A percentile compares a stretch with the other conserved stretches of the same genome.
phyloP scores from a whole-genome alignment of 768 basidiomycete species.

The Lyophyllum semitale region DNA sequence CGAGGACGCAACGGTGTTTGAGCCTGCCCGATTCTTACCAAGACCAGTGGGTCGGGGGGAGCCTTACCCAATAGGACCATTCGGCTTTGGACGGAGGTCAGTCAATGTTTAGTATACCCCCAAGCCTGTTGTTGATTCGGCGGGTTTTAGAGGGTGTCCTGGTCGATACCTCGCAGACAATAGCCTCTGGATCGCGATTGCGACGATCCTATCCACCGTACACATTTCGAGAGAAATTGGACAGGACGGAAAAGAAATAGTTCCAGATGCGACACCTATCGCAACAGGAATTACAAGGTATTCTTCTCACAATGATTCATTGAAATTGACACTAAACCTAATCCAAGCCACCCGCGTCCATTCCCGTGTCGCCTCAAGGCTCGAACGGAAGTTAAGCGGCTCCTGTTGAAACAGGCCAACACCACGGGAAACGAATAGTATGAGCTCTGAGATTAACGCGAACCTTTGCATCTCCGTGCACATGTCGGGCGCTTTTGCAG shows the following conservation, averaged over 20 bases:
- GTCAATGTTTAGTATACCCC: background rate
- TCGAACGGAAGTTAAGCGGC: background rate
- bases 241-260: conserved; percentile 1
- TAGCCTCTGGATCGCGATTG: conserved; percentile 28
- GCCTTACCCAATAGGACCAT: conserved; percentile 8
- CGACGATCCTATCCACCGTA: conserved; percentile 3
- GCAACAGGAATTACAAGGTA: background rate
- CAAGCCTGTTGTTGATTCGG: background rate
- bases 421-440: background rate
- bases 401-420: background rate
- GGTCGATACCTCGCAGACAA: conserved; percentile 37
- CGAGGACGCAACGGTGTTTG: conserved; percentile 7
- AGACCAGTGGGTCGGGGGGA: conserved; percentile 12
- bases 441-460: too few relatives aligned
- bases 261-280: background rate
- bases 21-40: conserved; percentile 14
- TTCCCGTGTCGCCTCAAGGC: background rate
- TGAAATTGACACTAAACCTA: background rate
- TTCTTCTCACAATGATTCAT: background rate
- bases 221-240: conserved; percentile 2
- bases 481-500: too few relatives aligned
- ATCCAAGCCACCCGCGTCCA: background rate
- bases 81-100: conserved; percentile 18
- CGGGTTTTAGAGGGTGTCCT: conserved; percentile 1
- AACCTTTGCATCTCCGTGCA: too few relatives aligned